Evolutionary conservation across 2,329 filamentous ascomycete genomes (phyloP).

Genomic region (Chrysoporthe deuterocubensis): DNA sequence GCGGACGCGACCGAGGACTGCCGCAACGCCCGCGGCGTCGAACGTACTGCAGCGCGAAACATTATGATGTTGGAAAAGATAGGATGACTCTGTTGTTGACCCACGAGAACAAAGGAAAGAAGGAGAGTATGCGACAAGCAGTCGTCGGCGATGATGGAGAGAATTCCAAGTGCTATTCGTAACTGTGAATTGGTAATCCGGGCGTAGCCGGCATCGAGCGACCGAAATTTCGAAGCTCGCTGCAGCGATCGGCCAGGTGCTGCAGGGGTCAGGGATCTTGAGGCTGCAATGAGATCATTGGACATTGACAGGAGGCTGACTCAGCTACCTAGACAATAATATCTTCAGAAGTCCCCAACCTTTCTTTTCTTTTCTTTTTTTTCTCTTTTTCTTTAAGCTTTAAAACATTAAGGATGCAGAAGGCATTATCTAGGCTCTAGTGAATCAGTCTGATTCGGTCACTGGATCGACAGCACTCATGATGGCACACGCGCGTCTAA

Average conservation of each 20-base stretch:
- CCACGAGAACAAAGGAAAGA: conserved; percentile 27
- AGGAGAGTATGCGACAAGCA: conserved; percentile 16
- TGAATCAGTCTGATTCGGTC: too few relatives aligned
- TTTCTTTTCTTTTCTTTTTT: too few relatives aligned
- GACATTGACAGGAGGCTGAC: neutral
- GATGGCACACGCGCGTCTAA: too few relatives aligned
- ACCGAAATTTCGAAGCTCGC: conserved; percentile 15
- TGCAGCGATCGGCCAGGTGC: neutral
- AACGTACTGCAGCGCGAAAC: conserved; percentile 58
- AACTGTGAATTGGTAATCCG: conserved; percentile 13
- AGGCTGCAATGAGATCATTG: neutral
- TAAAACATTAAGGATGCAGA: too few relatives aligned
- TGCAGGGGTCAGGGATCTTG: conserved; percentile 6
- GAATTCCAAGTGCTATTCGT: neutral
- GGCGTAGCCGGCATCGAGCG: neutral
- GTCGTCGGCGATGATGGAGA: neutral
- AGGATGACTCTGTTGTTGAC: neutral
- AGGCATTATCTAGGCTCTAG: too few relatives aligned
- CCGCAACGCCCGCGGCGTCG: conserved; percentile 50
- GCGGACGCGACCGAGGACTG: conserved; percentile 45
- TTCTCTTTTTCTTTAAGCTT: too few relatives aligned
- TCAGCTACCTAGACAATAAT: neutral
- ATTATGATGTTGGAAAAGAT: conserved; percentile 39
- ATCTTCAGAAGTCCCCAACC: neutral
- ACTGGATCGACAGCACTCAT: too few relatives aligned